Evolutionary conservation across 2,329 filamentous ascomycete genomes (phyloP).

Genomic region (Talaromyces sp.): DNA sequence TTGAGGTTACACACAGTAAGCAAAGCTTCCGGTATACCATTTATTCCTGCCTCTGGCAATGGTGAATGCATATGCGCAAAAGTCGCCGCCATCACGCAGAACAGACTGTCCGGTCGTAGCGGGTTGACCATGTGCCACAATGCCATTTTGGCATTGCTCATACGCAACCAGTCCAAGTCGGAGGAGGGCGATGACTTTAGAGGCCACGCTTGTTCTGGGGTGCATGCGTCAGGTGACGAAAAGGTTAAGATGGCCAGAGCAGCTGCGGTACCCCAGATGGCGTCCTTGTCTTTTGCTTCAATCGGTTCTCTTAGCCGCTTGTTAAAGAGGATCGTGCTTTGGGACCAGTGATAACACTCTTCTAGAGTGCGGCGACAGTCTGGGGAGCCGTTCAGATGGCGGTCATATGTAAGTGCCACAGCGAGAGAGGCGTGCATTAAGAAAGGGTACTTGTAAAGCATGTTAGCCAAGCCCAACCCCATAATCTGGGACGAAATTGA

Average conservation of each 20-base stretch:
- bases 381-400: slow-evolving; percentile 12
- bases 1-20: slow-evolving; percentile 20
- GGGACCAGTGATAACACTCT: slow-evolving; percentile 44
- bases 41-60: slow-evolving; percentile 19
- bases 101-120: slow-evolving; percentile 44
- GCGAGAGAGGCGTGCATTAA: slow-evolving; percentile 46
- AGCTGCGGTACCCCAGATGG: slow-evolving; percentile 46
- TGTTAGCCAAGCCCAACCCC: not conserved
- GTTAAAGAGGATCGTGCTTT: slow-evolving; percentile 39
- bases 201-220: slow-evolving; percentile 52
- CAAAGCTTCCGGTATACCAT: slow-evolving; percentile 18
- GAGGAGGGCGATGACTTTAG: slow-evolving; percentile 37
- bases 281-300: slow-evolving; percentile 33
- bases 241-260: slow-evolving; percentile 39
- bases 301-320: slow-evolving; percentile 31
- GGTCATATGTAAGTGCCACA: slow-evolving; percentile 35
- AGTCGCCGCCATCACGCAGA: slow-evolving; percentile 27
- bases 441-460: slow-evolving; percentile 34
- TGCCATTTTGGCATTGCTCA: slow-evolving; percentile 52
- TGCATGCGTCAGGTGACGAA: slow-evolving; percentile 33
- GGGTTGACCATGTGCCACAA: slow-evolving; percentile 51
- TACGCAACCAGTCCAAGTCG: slow-evolving; percentile 56
- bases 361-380: slow-evolving; percentile 23
- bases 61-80: slow-evolving; percentile 35
- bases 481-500: not conserved